Evolutionary conservation across 2,329 filamentous ascomycete species (phyloP).

Genomic region (Claviceps capensis): DNA sequence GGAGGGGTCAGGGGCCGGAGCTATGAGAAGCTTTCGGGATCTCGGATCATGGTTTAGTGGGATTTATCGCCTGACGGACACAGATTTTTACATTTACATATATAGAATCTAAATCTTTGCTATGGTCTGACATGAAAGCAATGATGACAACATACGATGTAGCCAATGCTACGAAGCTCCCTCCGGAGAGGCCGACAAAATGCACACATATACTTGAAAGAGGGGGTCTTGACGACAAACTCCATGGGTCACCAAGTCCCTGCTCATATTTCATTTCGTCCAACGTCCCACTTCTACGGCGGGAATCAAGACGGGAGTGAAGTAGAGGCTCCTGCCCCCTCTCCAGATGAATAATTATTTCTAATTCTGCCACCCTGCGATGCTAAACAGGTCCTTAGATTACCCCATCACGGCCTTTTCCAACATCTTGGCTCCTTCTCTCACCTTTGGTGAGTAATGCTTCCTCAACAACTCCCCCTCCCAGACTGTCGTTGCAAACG

Average conservation of each 20-base stretch:
- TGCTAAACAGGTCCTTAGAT: background rate
- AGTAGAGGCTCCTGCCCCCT: too few species aligned
- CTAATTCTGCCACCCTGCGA: too few species aligned
- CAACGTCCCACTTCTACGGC: background rate
- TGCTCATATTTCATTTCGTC: background rate
- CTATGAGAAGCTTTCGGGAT: background rate
- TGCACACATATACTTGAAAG: background rate
- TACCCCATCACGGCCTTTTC: conserved; percentile 47
- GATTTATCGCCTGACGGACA: background rate
- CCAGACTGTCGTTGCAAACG: conserved; percentile 83
- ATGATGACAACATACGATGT: background rate
- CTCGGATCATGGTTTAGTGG: background rate
- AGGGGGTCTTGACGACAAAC: background rate
- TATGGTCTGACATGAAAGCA: background rate
- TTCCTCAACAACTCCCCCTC: conserved; percentile 75
- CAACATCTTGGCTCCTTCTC: conserved; percentile 56
- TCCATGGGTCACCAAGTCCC: background rate
- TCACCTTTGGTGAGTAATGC: conserved; percentile 78
- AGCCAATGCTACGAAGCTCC: background rate
- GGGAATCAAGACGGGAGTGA: background rate
- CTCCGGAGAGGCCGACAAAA: background rate
- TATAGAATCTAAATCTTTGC: background rate
- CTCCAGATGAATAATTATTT: too few species aligned
- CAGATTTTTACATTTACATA: background rate
- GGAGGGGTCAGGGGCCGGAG: background rate